Base-by-base conservation (phyloP, 2,329 filamentous ascomycete species). In the Aureobasidium zeae region DNA sequence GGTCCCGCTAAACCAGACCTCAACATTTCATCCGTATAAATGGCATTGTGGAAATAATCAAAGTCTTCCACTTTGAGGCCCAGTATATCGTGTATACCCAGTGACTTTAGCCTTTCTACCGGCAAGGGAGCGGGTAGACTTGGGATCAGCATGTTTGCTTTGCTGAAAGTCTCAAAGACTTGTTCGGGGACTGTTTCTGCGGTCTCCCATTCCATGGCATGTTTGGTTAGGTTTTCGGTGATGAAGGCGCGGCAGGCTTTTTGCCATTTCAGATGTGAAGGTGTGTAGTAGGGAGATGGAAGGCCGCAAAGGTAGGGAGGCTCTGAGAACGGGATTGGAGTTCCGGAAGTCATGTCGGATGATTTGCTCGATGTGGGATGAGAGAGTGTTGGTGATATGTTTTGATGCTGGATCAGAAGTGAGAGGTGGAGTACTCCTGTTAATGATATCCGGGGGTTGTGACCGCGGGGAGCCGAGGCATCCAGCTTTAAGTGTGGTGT, bases 21-120 rank as follows among this genome's bases (percentile, higher is more conserved):
- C 12, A 71, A 65, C 73, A 86, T 77, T 73, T 85, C 83, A 54
- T 86, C 81, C 3, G 66, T 63, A 55, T 80, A 86, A 38, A 87
- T 86, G 43, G 78, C 68, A 0, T 72, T 76, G 56, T 87, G 81
- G 8, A 84, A 66, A 51, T 80, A 79, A 54, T 85, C 81, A 64
- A 79, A 87, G 19, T 87, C 79, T 55, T 86, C 81, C 2, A 87
- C 74, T 2, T 81, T 60, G 0, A 73, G 73, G 1, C 80, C 81
- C 0, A 80, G 65, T 29, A 87, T 74, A 52, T 82, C 73, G 46
- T 77, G 64, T 33, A 86, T 78, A 0, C 78, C 81, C 13, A 81
- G 55, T 32, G 67, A 72, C 59, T 79, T 79, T 48, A 86, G 63
- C 76, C 80, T 81, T 36, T 71, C 70, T 1, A 81, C 73, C 0